Base-by-base conservation (phyloP, 1,284 basidiomycete genomes). In the Megacollybia platyphylla region DNA sequence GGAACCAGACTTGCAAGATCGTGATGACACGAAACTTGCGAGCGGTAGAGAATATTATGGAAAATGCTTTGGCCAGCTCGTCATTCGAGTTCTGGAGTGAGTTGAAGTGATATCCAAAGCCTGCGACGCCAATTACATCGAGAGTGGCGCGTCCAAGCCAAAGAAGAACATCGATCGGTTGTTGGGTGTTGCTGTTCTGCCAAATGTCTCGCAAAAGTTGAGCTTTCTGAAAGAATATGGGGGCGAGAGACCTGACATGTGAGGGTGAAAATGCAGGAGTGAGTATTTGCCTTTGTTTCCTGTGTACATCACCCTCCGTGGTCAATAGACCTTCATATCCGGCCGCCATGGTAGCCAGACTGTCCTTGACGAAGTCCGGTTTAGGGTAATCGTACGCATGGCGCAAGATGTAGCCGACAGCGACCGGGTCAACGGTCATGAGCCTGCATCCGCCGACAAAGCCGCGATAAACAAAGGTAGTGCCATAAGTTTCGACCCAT, bases 41-140 rank as follows among this genome's bases (percentile, higher is more conserved):
- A 26, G 70, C 64, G 9, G 70, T 67, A 15, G 61, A 59, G 49
- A 79, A 77, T 44, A 77, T 73, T 45, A 67, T 55, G 35, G 63
- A 59, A 52, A 79, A 79, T 5, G 76, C 73, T 20, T 60, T 50
- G 13, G 75, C 68, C 24, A 83, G 70, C 51, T 78, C 73, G 54
- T 74, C 67, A 38, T 58, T 64, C 26, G 59, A 52, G 44, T 63
- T 60, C 27, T 54, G 54, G 31, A 77, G 64, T 4, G 73, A 61
- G 40, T 74, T 60, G 59, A 85, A 80, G 15, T 63, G 51, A 58
- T 83, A 84, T 39, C 71, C 75, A 52, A 84, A 84, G 5, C 73
- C 72, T 13, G 83, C 78, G 36, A 78, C 63, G 4, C 81, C 81
- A 44, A 88, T 84, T 35, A 81, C 68, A 51, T 86, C 84, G 10